Evolutionary conservation across 495 filamentous ascomycete genomes (phyloP).

Genomic region (Bacidia rubella): DNA sequence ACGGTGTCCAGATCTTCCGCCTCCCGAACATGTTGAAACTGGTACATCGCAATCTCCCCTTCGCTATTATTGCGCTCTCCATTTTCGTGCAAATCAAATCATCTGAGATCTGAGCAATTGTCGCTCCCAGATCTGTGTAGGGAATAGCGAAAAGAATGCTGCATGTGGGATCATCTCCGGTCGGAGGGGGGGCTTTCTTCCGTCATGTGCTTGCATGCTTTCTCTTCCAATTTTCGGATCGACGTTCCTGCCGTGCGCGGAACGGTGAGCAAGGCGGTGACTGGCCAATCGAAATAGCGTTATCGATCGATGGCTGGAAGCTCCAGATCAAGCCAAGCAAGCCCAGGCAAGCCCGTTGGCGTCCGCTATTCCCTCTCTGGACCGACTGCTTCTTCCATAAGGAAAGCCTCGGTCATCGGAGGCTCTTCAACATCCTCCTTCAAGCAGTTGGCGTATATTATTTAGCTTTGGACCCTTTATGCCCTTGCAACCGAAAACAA

Average conservation of each 20-base stretch:
- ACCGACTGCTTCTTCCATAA: too few relatives aligned
- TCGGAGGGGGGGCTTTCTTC: background rate
- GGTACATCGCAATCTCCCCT: background rate
- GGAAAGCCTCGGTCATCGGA: too few relatives aligned
- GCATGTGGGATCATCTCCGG: background rate
- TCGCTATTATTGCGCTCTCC: background rate
- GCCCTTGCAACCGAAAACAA: too few relatives aligned
- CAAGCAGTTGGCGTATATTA: too few relatives aligned
- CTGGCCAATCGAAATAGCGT: background rate
- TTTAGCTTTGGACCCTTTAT: too few relatives aligned
- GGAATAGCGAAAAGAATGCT: background rate
- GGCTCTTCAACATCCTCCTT: too few relatives aligned
- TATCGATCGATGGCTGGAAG: background rate
- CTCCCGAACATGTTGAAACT: background rate
- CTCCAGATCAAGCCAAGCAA: constrained; percentile 20
- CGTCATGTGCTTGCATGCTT: background rate
- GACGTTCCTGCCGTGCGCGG: background rate
- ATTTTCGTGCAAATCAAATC: background rate
- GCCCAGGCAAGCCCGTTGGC: constrained; percentile 15
- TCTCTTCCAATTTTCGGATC: background rate
- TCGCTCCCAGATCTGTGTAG: background rate
- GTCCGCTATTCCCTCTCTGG: too few relatives aligned
- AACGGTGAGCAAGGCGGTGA: background rate
- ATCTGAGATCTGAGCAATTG: background rate
- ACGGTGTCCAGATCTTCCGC: background rate